Evolutionary conservation across 176 grass and related monocot species (phyloP), one percentile per base, ranked within the genome.

Genomic region (Ensete ventricosum): DNA sequence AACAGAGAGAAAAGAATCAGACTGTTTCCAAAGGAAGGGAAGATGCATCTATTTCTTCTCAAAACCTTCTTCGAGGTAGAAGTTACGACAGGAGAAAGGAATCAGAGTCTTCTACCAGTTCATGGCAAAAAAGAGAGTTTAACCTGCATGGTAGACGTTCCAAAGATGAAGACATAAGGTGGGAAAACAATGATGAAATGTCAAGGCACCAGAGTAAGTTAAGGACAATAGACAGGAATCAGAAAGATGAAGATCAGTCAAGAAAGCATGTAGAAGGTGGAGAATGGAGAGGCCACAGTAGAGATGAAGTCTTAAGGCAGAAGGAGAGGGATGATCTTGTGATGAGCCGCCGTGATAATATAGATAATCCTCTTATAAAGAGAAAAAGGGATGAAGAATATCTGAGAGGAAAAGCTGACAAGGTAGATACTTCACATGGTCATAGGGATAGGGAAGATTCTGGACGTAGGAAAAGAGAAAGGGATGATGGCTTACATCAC

Each of bases 331-430:
- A 81, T 72, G 86, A 89, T 81, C 51, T 73, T 53, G 69, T 81
- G 75, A 67, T 91, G 65, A 83, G 80, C 76, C 82, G 71, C 55
- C 87, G 71, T 73, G 90, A 89, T 79, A 85, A 34, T 76, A 82
- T 82, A 63, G 87, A 93, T 63, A 86, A 95, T 81, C 78, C 84
- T 75, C 73, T 86, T 74, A 87, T 91, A 54, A 93, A 91, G 73
- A 99, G 86, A 83, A 86, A 82, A 73, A 94, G 85, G 81, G 91
- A 99, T 21, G 90, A 91, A 64, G 96, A 95, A 80, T 78, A 73
- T 62, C 66, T 78, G 77, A 99, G 88, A 77, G 82, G 82, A 70
- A 94, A 99, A 82, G 52, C 79, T 72, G 91, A 89, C 60, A 94
- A 78, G 82, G 84, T 94, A 73, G 90, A 89, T 34, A 19, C 34